Conservation (phyloP, 306 rosid genomes). For the apple (Malus domestica) region ASM211411v1 NC_041795.1:28150001-28150500, state of each 20-base stretch:
- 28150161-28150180: too few relatives aligned
- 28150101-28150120: neutral
- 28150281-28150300: too few relatives aligned
- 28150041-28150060: neutral
- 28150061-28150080: neutral
- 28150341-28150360: neutral
- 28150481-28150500: too few relatives aligned
- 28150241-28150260: neutral
- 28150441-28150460: neutral
- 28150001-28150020: neutral
- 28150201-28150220: too few relatives aligned
- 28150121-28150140: neutral
- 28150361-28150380: neutral
- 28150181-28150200: too few relatives aligned
- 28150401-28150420: neutral
- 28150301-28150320: neutral
- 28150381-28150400: neutral
- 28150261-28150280: neutral
- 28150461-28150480: neutral
- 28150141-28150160: fast-evolving
- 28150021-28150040: neutral
- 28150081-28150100: neutral
- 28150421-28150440: neutral
- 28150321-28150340: neutral
- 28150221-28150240: too few relatives aligned